A percentile compares a stretch with the other conserved stretches of the same genome.
These are phyloP conservation scores for Corrigiola litoralis DNA, from an alignment of 179 eudicot species.

Conservation along the genomic window DNA sequence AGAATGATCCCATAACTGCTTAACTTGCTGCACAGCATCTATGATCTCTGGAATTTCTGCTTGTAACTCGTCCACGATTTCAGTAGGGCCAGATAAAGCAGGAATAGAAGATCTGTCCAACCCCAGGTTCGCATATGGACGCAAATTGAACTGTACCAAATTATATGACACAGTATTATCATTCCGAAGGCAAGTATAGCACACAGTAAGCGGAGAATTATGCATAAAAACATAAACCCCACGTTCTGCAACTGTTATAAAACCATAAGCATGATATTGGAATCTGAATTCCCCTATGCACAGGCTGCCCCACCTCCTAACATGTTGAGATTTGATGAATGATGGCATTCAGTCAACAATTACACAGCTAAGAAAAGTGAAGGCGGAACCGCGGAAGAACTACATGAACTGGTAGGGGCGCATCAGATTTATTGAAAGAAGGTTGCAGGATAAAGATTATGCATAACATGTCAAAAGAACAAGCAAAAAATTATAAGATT, in stretches of 20 bases:
- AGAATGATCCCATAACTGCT: slow-evolving; percentile 38
- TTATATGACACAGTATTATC: neutral
- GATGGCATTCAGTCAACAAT: neutral
- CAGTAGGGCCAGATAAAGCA: slow-evolving; percentile 18
- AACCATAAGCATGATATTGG: neutral
- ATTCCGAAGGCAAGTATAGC: neutral
- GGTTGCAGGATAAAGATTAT: no score
- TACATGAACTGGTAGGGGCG: no score
- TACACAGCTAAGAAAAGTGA: neutral
- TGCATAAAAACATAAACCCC: neutral
- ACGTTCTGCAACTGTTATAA: no score
- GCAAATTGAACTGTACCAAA: slow-evolving; percentile 67
- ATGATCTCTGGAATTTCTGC: slow-evolving; percentile 75
- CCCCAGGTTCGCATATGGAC: slow-evolving; percentile 79
- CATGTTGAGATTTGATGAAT: no score
- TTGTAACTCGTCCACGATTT: slow-evolving; percentile 51
- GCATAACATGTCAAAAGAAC: no score
- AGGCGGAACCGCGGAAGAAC: neutral
- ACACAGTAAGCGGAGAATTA: slow-evolving; percentile 7
- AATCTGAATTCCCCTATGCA: neutral
- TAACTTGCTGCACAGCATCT: slow-evolving; percentile 61
- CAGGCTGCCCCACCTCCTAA: neutral
- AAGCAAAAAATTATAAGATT: no score
- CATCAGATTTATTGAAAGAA: no score
- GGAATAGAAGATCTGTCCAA: slow-evolving; percentile 70